Evolutionary conservation across 169 alveolate genomes (phyloP), one percentile per base, ranked within the genome.

Genomic region (Plasmodium relictum): DNA sequence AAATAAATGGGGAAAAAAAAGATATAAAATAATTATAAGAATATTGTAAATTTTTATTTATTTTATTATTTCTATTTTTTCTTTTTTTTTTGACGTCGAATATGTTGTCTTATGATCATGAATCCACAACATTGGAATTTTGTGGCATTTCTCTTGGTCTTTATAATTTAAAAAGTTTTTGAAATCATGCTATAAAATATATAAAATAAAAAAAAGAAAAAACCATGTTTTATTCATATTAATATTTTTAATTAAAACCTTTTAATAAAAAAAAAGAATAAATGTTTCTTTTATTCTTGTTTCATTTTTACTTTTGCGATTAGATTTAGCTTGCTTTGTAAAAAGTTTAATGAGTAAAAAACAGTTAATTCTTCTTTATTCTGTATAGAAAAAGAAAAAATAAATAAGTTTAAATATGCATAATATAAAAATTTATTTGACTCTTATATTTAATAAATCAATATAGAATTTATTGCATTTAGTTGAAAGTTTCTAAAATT

Each of bases 51-150:
- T 4, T 59, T 14, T 58, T 58, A 3, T 58, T 58, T 68, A 8
- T 68, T 8, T 68, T 68, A 10, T 14, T 26, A 41, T 58, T 41
- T n/a, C 20, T 41, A n/a, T n/a, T n/a, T n/a, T n/a, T 42, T 26
- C 1, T 18, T 52, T 0, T n/a, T 42, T 16, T 37, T 41, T 10
- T 41, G 10, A 24, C 50, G 70, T 63, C 3, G 89, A 76, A 16
- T 76, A 76, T 56, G 68, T 26, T 16, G 78, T 24, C 56, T 68
- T 76, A 31, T 56, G 12, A 76, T 76, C 76, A 42, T 65, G 70
- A 18, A 76, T 6, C 89, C 89, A 76, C 37, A 76, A 58, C 78
- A 76, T 63, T 12, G 89, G 89, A 39, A 58, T 68, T 48, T 45
- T 63, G 31, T 65, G n/a, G 2, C 89, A 39, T 68, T 68, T 26